Conservation (phyloP, 2,329 filamentous ascomycete genomes). For the Fusarium incarnatum region DNA sequence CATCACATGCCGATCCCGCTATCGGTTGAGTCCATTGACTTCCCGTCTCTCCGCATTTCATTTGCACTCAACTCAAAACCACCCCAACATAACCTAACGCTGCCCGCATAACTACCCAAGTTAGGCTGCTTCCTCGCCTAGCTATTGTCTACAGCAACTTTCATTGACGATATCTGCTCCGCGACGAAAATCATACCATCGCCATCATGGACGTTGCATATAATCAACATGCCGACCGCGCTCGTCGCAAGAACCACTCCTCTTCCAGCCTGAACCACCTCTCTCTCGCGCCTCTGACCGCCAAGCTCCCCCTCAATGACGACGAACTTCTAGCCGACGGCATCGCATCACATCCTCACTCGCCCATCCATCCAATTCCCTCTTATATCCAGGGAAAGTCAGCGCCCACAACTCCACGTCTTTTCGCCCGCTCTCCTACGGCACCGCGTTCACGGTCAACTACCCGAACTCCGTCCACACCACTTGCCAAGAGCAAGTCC, state of each 20-base stretch:
- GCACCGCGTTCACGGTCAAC: conserved; percentile 61
- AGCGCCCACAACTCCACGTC: conserved; percentile 72
- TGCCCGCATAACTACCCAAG: neutral
- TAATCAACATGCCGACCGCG: conserved; percentile 68
- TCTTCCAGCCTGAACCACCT: conserved; percentile 69
- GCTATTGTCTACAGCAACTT: conserved; percentile 4
- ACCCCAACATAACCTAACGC: conserved; percentile 10
- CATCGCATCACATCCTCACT: conserved; percentile 35
- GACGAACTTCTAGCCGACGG: conserved; percentile 59
- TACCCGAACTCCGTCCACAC: conserved; percentile 55
- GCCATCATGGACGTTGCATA: conserved; percentile 68
- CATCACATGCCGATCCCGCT: conserved; percentile 43
- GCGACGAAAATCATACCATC: neutral
- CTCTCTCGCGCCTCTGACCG: conserved; percentile 72
- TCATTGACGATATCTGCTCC: neutral
- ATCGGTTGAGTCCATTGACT: conserved; percentile 27
- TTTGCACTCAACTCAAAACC: conserved; percentile 27
- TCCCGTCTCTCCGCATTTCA: conserved; percentile 38
- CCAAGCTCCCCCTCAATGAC: conserved; percentile 69
- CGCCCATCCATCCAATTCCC: conserved; percentile 47
- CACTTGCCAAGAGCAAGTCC: conserved; percentile 72
- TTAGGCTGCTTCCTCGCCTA: conserved; percentile 6
- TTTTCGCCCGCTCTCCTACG: conserved; percentile 69
- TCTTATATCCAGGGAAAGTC: conserved; percentile 73
- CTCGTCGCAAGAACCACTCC: conserved; percentile 69